These are phyloP conservation scores for Pseudonitzschia multistriata DNA, from an alignment of 108 stramenopile species.

Conservation along the genomic window DNA sequence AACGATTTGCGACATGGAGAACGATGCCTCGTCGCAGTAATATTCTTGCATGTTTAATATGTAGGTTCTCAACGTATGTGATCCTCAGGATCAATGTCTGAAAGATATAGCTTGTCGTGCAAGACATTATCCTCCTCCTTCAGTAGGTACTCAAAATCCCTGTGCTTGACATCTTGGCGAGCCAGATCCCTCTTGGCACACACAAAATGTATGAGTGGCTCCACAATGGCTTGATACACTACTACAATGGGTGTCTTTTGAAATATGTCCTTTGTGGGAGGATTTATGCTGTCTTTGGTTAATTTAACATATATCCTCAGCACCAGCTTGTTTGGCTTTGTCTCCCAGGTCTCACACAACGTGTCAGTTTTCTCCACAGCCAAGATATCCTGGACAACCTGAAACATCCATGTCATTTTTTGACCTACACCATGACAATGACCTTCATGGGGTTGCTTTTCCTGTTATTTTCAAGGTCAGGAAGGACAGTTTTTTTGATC, in stretches of 20 bases:
- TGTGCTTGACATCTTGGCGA: not conserved
- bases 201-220: not conserved
- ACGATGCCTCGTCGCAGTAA: not conserved
- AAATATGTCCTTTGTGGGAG: not conserved
- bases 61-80: not conserved
- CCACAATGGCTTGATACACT: not conserved
- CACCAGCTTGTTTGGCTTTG: not conserved
- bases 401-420: not conserved
- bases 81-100: not conserved
- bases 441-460: not conserved
- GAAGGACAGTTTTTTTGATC: not conserved
- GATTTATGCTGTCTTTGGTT: too few species aligned
- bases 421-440: not conserved
- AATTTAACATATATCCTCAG: not conserved
- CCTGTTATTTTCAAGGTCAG: not conserved
- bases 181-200: not conserved
- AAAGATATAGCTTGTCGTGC: not conserved
- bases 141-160: not conserved
- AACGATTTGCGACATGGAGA: not conserved
- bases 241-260: not conserved
- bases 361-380: not conserved
- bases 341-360: not conserved
- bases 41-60: not conserved
- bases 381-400: not conserved
- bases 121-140: not conserved